Base-by-base conservation (phyloP, 2,329 filamentous ascomycete genomes). In the Aspergillus oerlinghausenensis region DNA sequence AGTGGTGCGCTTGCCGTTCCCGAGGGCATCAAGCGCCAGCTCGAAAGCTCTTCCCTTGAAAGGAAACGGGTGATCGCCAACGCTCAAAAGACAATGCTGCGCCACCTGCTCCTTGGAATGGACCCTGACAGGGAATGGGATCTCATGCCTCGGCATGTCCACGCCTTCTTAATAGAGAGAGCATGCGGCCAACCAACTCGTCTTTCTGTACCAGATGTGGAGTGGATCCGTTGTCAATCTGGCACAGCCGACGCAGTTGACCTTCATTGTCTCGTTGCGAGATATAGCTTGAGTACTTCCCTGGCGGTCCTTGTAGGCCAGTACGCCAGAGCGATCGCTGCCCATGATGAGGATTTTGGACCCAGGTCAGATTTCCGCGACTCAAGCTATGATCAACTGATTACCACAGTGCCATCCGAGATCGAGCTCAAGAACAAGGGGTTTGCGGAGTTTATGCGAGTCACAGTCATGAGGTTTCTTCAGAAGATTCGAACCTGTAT, bases 161-260 rank as follows among this genome's bases (percentile, higher is more conserved):
- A 57, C 4, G 51, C 52, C 3, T 55, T 61, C 19, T 51, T 61
- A 6, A 64, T 82, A 1, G 67, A 70, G 42, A 73, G 79, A 52
- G 79, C 75, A 57, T 62, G 75, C 17, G 79, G 78, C 2, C 70
- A 75, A 23, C 66, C 70, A 4, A 72, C 70, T 51, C 65, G 67
- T n/a, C 66, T 80, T 29, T 71, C 74, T 0, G 70, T 73, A 8
- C 67, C 62, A 1, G 71, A 79, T 50, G 67, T 71, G 53, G 62
- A 68, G 5, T 80, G 77, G 77, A 73, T 80, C 9, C 71, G 76
- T 51, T 29, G 11, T 57, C 70, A 10, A 63, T 58, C 32, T 60
- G 68, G 28, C 2, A 14, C 14, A 38, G 14, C 32, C 14, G 32
- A 38, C 32, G 5, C 14, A 17, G 32, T 38, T 2, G 32, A 38